Conservation (phyloP, 768 basidiomycete genomes). For the Nevesoporus exiguus region DNA sequence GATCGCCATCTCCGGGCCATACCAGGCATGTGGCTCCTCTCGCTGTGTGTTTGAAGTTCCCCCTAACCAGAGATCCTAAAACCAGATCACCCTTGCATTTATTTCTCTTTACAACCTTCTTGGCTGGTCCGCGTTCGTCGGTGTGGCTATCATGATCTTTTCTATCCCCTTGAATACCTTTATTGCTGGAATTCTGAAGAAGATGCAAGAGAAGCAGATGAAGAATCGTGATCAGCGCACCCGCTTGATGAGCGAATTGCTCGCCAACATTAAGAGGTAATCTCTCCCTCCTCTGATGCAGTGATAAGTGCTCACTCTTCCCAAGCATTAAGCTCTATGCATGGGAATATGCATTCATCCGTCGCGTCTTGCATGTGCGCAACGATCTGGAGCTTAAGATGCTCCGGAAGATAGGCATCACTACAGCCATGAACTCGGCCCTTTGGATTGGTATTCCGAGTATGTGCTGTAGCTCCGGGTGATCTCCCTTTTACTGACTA, state of each 20-base stretch:
- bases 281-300: background rate
- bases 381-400: conserved; percentile 81
- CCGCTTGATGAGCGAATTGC: conserved; percentile 87
- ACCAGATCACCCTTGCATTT: conserved; percentile 81
- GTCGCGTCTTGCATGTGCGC: conserved; percentile 72
- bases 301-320: background rate
- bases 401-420: conserved; percentile 78
- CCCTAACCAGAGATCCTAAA: background rate
- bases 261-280: conserved; percentile 85
- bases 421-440: conserved; percentile 58
- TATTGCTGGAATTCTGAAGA: conserved; percentile 68
- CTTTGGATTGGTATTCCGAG: conserved; percentile 69
- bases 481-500: background rate
- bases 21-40: conserved; percentile 52
- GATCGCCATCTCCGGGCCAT: conserved; percentile 80
- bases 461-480: conserved; percentile 17
- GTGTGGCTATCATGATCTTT: conserved; percentile 84
- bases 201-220: conserved; percentile 87
- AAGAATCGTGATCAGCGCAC: conserved; percentile 85
- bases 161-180: conserved; percentile 72
- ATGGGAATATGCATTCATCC: conserved; percentile 91
- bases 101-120: conserved; percentile 85
- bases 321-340: conserved; percentile 86
- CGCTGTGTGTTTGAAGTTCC: background rate
- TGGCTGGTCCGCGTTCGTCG: conserved; percentile 89